phyloP scores from a whole-genome alignment of 129 eudicot genomes.

The Lactuca sativa region DNA sequence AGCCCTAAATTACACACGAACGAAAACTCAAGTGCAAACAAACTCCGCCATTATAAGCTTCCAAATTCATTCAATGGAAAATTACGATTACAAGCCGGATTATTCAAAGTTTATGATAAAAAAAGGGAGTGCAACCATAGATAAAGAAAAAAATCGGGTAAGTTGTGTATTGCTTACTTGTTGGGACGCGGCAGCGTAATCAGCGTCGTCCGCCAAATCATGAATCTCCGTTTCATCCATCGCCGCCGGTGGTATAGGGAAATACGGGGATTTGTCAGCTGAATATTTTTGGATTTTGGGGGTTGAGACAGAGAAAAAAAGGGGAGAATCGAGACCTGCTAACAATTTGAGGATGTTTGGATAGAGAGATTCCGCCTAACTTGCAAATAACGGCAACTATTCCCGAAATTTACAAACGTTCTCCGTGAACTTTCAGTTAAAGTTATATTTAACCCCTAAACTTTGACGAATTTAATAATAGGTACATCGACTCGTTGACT shows the following conservation, averaged over 20 bases:
- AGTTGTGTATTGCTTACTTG: slow-evolving; percentile 39
- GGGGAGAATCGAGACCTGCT: slow-evolving; percentile 16
- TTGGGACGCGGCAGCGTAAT: slow-evolving; percentile 70
- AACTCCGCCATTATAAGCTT: neutral
- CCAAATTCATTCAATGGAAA: slow-evolving; percentile 8
- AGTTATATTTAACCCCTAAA: neutral
- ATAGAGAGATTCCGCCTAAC: slow-evolving; percentile 21
- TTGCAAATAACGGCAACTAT: slow-evolving; percentile 20
- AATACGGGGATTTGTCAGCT: slow-evolving; percentile 4
- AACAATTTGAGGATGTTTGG: slow-evolving; percentile 5
- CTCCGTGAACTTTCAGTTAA: neutral
- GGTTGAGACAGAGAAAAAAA: slow-evolving; percentile 21
- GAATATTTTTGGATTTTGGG: slow-evolving; percentile 17
- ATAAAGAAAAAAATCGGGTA: neutral
- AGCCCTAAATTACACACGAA: slow-evolving; percentile 9
- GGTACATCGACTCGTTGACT: neutral
- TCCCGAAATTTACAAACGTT: neutral
- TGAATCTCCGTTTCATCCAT: slow-evolving; percentile 58
- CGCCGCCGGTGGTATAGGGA: slow-evolving; percentile 25
- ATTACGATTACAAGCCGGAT: slow-evolving; percentile 2
- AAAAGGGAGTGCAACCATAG: neutral
- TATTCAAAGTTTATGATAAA: neutral
- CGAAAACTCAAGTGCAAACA: slow-evolving; percentile 8
- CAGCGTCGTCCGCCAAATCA: slow-evolving; percentile 77
- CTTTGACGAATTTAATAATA: neutral